A percentile compares a stretch with the other conserved stretches of the same genome.
Evolutionary conservation across 768 basidiomycete species (phyloP).

Genomic region (Mycena crocata): DNA sequence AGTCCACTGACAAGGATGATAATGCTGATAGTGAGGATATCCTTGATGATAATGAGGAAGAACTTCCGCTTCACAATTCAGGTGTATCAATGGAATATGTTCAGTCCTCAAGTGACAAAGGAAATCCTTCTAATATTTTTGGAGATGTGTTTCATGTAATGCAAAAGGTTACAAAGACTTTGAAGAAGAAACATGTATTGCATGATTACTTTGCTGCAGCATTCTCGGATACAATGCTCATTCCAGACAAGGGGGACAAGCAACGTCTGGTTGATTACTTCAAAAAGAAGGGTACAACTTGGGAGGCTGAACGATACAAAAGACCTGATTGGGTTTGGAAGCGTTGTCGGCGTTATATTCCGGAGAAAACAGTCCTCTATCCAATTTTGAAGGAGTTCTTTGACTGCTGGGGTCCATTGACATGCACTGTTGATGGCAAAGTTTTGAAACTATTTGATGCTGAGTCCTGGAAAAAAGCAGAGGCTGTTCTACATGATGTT

Average conservation of each 20-base stretch:
- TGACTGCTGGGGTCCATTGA: slow-evolving; percentile 20
- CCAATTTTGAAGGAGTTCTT: slow-evolving; percentile 33
- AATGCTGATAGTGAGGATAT: background rate
- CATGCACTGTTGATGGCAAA: background rate
- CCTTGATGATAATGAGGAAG: background rate
- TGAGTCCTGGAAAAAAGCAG: slow-evolving; percentile 19
- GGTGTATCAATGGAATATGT: slow-evolving; percentile 1
- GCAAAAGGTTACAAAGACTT: slow-evolving; percentile 10
- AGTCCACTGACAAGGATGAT: no score
- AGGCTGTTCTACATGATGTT: slow-evolving; percentile 28
- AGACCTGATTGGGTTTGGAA: slow-evolving; percentile 16
- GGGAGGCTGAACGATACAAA: slow-evolving; percentile 17
- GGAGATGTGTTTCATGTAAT: slow-evolving; percentile 31
- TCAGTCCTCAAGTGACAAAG: slow-evolving; percentile 1
- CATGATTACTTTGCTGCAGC: slow-evolving; percentile 28
- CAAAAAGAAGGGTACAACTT: slow-evolving; percentile 14
- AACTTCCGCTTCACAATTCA: background rate
- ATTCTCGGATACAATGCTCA: slow-evolving; percentile 34
- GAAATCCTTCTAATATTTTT: slow-evolving; percentile 14
- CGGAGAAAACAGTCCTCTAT: slow-evolving; percentile 26
- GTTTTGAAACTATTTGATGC: background rate
- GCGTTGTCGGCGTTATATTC: slow-evolving; percentile 30
- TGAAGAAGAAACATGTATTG: slow-evolving; percentile 27
- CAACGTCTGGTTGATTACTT: slow-evolving; percentile 11
- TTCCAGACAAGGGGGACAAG: slow-evolving; percentile 34